Percentiles rank a stretch among this genome's conserved stretches.
Evolutionary conservation across 176 grass and related monocot species (phyloP).

Genomic region (Thinopyrum elongatum): DNA sequence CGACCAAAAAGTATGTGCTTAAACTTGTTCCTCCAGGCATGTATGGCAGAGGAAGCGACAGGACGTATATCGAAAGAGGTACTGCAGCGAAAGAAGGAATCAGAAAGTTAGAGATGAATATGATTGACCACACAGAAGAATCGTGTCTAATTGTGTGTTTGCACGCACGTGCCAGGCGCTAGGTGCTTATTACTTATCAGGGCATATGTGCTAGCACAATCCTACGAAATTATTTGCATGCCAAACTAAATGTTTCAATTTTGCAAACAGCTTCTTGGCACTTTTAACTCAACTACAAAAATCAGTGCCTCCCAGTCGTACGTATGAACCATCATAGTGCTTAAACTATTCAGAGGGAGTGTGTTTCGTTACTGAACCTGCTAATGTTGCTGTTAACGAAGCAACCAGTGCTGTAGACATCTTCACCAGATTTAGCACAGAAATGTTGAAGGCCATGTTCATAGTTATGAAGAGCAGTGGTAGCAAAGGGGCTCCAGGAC

Average conservation of each 20-base stretch:
- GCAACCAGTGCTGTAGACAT: slow-evolving; percentile 87
- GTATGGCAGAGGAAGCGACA: slow-evolving; percentile 79
- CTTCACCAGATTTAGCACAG: slow-evolving; percentile 86
- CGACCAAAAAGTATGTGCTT: slow-evolving; percentile 59
- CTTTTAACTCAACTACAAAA: neutral
- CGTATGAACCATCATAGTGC: neutral
- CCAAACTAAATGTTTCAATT: neutral
- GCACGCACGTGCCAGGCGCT: neutral
- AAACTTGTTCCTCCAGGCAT: slow-evolving; percentile 56
- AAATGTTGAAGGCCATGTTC: slow-evolving; percentile 98
- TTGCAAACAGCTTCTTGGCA: neutral
- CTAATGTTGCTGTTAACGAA: slow-evolving; percentile 75
- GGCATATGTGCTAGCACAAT: neutral
- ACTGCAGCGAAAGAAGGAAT: slow-evolving; percentile 45
- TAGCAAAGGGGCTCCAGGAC: slow-evolving; percentile 73
- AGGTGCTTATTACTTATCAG: neutral
- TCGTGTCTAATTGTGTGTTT: neutral
- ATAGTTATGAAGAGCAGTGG: slow-evolving; percentile 72
- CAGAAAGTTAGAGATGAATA: slow-evolving; percentile 18
- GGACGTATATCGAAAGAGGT: slow-evolving; percentile 65
- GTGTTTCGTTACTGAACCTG: slow-evolving; percentile 48
- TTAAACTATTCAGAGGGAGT: slow-evolving; percentile 4
- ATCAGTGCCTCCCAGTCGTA: neutral
- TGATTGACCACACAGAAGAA: neutral
- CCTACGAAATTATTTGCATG: neutral